A percentile compares a stretch with the other conserved stretches of the same genome.
Evolutionary conservation across 805 yeast genomes (phyloP).

Genomic region (Nakazawaea wickerhamii): DNA sequence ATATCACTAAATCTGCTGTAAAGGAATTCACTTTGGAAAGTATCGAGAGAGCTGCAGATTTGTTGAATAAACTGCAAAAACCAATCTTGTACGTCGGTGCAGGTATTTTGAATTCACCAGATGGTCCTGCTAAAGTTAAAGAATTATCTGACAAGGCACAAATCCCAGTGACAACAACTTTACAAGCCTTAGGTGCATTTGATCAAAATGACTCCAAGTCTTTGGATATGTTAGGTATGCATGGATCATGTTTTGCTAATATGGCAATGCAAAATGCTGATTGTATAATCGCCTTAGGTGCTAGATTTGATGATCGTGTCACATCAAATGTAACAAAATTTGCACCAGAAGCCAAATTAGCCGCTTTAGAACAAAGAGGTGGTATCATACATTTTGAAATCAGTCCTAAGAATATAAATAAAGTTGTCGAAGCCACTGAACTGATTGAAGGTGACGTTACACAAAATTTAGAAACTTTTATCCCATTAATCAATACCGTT

Average conservation of each 20-base stretch:
- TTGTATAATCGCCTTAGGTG: constrained; percentile 89
- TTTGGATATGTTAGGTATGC: constrained; percentile 97
- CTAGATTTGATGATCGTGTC: constrained; percentile 98
- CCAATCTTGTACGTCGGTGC: constrained; percentile 92
- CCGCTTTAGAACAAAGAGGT: constrained; percentile 84
- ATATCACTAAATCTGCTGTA: constrained; percentile 63
- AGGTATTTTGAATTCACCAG: constrained; percentile 75
- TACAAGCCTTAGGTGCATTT: constrained; percentile 91
- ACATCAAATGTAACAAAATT: constrained; percentile 81
- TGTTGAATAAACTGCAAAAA: constrained; percentile 76
- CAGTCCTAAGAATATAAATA: constrained; percentile 93
- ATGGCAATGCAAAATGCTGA: constrained; percentile 92
- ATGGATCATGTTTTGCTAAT: constrained; percentile 94
- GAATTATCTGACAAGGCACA: constrained; percentile 86
- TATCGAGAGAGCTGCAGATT: constrained; percentile 67
- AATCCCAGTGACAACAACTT: constrained; percentile 94
- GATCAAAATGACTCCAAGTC: constrained; percentile 90
- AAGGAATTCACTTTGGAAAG: constrained; percentile 72
- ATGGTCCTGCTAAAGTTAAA: constrained; percentile 73
- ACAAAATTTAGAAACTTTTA: constrained; percentile 61
- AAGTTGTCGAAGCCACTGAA: constrained; percentile 93
- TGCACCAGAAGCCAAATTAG: constrained; percentile 90
- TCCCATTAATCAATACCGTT: constrained; percentile 66
- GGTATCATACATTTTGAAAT: constrained; percentile 97
- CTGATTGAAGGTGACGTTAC: constrained; percentile 97